Percentiles rank a stretch among this genome's conserved stretches.
Conservation (phyloP, 805 yeast species). For the Metschnikowia drakensbergensis region DNA sequence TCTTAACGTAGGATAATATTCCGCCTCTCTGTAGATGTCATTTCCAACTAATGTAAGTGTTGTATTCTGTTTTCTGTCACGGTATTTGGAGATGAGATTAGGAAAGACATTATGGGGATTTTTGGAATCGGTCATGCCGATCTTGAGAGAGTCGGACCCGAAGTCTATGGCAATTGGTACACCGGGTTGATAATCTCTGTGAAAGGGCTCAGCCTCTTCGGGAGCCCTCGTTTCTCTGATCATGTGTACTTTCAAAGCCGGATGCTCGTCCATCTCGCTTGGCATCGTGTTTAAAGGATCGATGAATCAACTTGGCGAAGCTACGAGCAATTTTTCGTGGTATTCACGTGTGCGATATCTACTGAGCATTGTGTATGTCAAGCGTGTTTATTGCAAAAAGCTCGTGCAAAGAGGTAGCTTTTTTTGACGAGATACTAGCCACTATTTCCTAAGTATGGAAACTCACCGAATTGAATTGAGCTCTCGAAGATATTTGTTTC, state of each 20-base stretch:
- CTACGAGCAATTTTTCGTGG: conserved; percentile 10
- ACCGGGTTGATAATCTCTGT: conserved; percentile 44
- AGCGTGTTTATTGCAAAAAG: neutral
- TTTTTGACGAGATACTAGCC: too few species aligned
- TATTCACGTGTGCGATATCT: neutral
- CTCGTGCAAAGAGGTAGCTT: neutral
- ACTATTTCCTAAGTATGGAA: too few species aligned
- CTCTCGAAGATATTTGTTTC: neutral
- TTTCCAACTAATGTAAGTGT: conserved; percentile 75
- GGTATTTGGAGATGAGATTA: conserved; percentile 61
- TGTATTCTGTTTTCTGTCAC: conserved; percentile 69
- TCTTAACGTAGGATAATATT: conserved; percentile 46
- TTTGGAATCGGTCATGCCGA: conserved; percentile 50
- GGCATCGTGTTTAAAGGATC: conserved; percentile 1
- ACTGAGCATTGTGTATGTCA: neutral
- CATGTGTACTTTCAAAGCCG: conserved; percentile 42
- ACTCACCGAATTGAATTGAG: too few species aligned
- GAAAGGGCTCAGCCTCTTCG: conserved; percentile 42
- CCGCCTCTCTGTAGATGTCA: conserved; percentile 64
- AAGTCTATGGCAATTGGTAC: conserved; percentile 87
- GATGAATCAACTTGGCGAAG: conserved; percentile 2
- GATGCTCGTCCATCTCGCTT: conserved; percentile 21
- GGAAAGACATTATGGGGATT: conserved; percentile 66
- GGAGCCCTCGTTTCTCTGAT: conserved; percentile 42
- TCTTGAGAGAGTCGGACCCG: conserved; percentile 60